Evolutionary conservation across 176 grass and related monocot species (phyloP), one percentile per base, ranked within the genome.

Genomic region (Triticum urartu): DNA sequence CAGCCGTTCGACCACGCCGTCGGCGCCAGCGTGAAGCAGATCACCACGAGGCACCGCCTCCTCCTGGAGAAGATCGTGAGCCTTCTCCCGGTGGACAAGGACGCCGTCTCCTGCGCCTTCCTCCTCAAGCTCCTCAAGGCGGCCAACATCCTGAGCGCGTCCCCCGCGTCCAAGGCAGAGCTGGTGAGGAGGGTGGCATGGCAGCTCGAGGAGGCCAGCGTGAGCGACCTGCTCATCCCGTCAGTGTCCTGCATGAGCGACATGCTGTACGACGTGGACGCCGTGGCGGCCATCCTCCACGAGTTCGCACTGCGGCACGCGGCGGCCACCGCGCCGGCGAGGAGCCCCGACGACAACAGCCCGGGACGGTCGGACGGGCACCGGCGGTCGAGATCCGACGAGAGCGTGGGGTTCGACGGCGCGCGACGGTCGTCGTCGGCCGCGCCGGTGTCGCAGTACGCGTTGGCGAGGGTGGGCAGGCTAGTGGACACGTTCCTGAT

Each of bases 21-120:
- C 62, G 47, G 28, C 9, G 26, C 66, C 5, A 71, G 77, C 7
- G 56, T 88, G 26, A 94, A 90, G 74, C 92, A 91, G 72, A 39
- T 86, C 36, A 24, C 87, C 21, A 69, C 79, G 72, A 83, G 90
- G 79, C 92, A 94, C 39, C 88, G 90, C 15, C 87, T 94, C 59
- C 78, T 94, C 24, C 75, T 99, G 7, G 97, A 98, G 72, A 98
- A 95, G 88, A 91, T 95, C 62, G 90, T 95, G 11, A 98, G 92
- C 71, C 87, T 98, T 68, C 74, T 98, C 15, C 96, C 96, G 0
- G 64, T 48, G 15, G 94, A 96, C 76, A 87, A 88, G 77, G 89
- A 91, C 75, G 85, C 97, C 32, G 97, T 94, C 35, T 93, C 94
- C 9, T 99, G 94, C 69, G 75, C 88, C 2, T 99, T 96, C 77